phyloP scores from a whole-genome alignment of 257 asterid genomes.

The Voacanga thouarsii region DNA sequence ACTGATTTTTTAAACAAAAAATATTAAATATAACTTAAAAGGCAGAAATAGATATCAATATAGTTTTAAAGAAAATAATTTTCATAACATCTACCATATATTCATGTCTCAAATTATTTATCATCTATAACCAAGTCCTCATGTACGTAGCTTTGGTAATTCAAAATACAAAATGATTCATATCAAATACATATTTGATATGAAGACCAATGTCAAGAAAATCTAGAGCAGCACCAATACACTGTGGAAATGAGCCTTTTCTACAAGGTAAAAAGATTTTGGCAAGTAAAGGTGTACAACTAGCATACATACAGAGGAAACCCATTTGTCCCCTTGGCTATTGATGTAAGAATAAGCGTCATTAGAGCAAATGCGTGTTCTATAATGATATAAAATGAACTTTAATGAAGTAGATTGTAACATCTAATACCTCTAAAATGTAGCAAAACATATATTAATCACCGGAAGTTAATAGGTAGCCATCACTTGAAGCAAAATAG shows the following conservation, averaged over 20 bases:
- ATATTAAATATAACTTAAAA: no score
- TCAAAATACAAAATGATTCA: no score
- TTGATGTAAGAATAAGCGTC: background rate
- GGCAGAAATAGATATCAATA: no score
- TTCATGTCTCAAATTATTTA: no score
- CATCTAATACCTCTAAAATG: slow-evolving; percentile 3
- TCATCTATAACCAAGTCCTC: no score
- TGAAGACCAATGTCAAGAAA: background rate
- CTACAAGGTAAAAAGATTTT: background rate
- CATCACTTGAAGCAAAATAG: background rate
- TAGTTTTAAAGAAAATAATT: no score
- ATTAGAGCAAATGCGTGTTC: background rate
- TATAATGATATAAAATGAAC: background rate
- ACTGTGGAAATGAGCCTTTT: background rate
- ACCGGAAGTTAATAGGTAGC: background rate
- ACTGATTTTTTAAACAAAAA: no score
- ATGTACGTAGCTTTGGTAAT: no score
- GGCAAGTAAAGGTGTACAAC: slow-evolving; percentile 16
- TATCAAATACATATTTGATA: no score
- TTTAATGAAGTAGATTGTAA: background rate
- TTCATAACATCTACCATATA: no score
- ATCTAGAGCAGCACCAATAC: background rate
- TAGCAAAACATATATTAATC: background rate
- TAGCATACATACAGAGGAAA: slow-evolving; percentile 14
- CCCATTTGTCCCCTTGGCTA: background rate